These are phyloP conservation scores for Gossypium turneri DNA, from an alignment of 345 rosid species.

Conservation along the genomic window DNA sequence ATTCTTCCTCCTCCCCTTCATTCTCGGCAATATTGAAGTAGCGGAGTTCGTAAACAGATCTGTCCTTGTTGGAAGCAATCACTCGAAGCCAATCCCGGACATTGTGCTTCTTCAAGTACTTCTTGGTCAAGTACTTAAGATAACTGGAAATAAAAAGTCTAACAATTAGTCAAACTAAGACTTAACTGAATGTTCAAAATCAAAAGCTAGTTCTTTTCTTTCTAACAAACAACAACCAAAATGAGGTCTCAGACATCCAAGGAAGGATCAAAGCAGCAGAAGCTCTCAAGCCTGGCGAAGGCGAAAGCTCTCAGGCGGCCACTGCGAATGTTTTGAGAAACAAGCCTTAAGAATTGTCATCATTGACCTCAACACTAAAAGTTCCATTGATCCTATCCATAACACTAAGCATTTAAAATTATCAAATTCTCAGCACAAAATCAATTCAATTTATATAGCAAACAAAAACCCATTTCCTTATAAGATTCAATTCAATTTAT, in stretches of 20 bases:
- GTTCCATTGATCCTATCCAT: not conserved
- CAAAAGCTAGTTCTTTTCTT: not conserved
- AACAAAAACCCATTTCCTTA: not conserved
- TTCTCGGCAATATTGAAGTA: constrained; percentile 69
- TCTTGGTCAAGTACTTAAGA: constrained; percentile 59
- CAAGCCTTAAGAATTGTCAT: constrained; percentile 37
- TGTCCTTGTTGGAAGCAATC: constrained; percentile 57
- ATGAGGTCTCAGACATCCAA: constrained; percentile 8
- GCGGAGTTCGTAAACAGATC: constrained; percentile 46
- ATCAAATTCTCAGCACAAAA: not conserved
- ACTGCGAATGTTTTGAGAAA: constrained; percentile 60
- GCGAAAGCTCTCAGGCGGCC: constrained; percentile 54
- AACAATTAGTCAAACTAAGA: not conserved
- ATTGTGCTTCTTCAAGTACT: constrained; percentile 62
- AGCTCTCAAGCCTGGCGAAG: constrained; percentile 34
- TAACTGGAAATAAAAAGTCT: constrained; percentile 25
- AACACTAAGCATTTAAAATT: not conserved
- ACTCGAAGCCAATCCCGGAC: constrained; percentile 65
- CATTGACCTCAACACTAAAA: constrained; percentile 11
- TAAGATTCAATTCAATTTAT: not conserved
- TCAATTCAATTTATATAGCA: not conserved
- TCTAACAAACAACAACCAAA: not conserved
- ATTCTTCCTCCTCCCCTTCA: constrained; percentile 66
- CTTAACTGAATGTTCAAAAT: not conserved
- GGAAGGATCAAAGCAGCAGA: not conserved